phyloP scores from a whole-genome alignment of 306 rosid species.

The Luffa aegyptiaca region DNA sequence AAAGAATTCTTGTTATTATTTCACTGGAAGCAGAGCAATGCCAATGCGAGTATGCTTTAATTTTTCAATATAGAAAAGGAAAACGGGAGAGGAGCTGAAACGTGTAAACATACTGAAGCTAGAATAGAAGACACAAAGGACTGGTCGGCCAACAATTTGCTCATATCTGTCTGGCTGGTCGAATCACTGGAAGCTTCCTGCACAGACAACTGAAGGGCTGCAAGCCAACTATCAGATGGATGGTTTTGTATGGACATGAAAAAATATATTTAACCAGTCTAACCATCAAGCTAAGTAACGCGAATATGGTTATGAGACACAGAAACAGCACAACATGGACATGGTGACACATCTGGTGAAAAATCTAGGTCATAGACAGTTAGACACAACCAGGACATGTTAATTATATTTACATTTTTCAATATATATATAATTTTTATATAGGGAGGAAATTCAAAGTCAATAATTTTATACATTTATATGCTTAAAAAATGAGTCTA shows the following conservation, averaged over 20 bases:
- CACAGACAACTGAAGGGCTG: slow-evolving; percentile 86
- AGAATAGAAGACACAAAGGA: slow-evolving; percentile 91
- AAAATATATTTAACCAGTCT: not conserved
- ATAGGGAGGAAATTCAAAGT: too few species aligned
- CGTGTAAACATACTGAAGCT: slow-evolving; percentile 51
- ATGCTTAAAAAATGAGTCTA: not conserved
- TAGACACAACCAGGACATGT: not conserved
- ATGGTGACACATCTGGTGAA: not conserved
- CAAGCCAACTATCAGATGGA: slow-evolving; percentile 13
- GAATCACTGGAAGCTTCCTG: slow-evolving; percentile 59
- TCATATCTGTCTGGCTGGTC: slow-evolving; percentile 59
- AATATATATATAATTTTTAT: too few species aligned
- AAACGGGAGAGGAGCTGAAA: not conserved
- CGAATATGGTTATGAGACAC: not conserved
- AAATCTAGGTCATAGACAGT: not conserved
- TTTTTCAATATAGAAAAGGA: not conserved
- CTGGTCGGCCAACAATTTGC: slow-evolving; percentile 85
- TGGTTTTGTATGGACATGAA: not conserved
- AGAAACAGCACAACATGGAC: not conserved
- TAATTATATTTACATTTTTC: not conserved
- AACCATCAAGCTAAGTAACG: not conserved
- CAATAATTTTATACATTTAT: too few species aligned
- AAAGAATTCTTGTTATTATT: slow-evolving; percentile 17
- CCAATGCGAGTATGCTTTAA: not conserved
- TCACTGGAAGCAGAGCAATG: not conserved